Base-by-base conservation (phyloP, 768 basidiomycete species). In the Tubosaeta sp. region DNA sequence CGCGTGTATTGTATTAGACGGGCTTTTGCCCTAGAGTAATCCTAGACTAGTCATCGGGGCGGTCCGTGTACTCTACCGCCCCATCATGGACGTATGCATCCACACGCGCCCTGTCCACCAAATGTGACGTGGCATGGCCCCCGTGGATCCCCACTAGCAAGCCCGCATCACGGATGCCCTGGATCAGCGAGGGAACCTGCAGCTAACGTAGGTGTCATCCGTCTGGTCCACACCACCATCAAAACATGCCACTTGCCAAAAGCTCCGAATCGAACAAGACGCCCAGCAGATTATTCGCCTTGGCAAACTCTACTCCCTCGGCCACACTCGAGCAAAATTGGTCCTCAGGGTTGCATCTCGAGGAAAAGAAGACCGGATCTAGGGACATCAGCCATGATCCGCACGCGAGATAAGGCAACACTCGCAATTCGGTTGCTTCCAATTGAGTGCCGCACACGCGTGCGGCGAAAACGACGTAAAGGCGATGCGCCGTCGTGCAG, bases 371-470 rank as follows among this genome's bases (percentile, higher is more conserved):
- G 34, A 98, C 95, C 49, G 95, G 93, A 78, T 95, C 93, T 92
- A 66, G 58, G 6, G 53, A 27, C 53, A 17, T 46, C 64, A 48
- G 66, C 22, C 42, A 46, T 55, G 54, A 62, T 59, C 58, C 59
- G 61, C 55, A 64, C 43, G 4, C 57, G 52, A 58, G 37, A 46
- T 10, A 42, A 57, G 34, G 45, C 29, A 38, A 25, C 26, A 71
- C 84, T 71, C 72, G 92, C 95, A 98, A 69, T 98, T 98, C 12
- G 95, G 95, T 70, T 99, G 95, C 71, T 99, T 99, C 97, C 95
- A 98, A 64, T 99, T 98, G 50, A 97, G 70, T 14, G 90, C 86
- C 8, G 90, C 83, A 69, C 93, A 95, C 0, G 93, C 82, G 65
- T 90, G 85, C 9, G 95, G 91, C 44, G 88, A 87, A 68, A 90